Conservation (phyloP, 1,284 basidiomycete genomes). For the Ustilago sp. region DNA sequence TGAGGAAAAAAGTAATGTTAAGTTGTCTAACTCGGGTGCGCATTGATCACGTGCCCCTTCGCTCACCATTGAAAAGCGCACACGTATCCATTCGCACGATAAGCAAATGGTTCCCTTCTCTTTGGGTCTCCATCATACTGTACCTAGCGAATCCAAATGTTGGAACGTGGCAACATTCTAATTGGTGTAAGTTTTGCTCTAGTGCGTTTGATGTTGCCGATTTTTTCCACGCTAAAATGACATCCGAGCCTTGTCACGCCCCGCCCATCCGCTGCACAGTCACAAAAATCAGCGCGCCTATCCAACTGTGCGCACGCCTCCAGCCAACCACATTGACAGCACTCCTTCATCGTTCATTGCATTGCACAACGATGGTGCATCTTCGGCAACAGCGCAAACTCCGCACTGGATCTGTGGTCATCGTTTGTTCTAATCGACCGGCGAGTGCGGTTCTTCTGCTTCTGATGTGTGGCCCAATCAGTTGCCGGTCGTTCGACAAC, state of each 20-base stretch:
- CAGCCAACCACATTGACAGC: too few relatives aligned
- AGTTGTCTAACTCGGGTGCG: too few relatives aligned
- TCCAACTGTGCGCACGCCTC: neutral
- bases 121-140: neutral
- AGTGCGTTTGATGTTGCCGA: neutral
- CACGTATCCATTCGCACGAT: too few relatives aligned
- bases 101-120: too few relatives aligned
- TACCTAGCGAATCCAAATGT: neutral
- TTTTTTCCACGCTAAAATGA: slow-evolving; percentile 16
- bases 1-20: too few relatives aligned
- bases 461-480: neutral
- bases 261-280: neutral
- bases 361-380: neutral
- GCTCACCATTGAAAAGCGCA: too few relatives aligned
- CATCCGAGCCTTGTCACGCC: slow-evolving; percentile 9
- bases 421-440: neutral
- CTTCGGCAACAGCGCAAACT: neutral
- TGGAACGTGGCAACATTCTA: slow-evolving; percentile 4
- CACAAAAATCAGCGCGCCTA: neutral
- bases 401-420: neutral
- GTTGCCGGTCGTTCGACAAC: neutral
- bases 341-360: too few relatives aligned
- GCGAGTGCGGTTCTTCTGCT: neutral
- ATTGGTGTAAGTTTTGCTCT: neutral
- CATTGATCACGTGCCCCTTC: too few relatives aligned